Conservation (phyloP, 768 basidiomycete species). For the Clitopilus passeckerianus region DNA sequence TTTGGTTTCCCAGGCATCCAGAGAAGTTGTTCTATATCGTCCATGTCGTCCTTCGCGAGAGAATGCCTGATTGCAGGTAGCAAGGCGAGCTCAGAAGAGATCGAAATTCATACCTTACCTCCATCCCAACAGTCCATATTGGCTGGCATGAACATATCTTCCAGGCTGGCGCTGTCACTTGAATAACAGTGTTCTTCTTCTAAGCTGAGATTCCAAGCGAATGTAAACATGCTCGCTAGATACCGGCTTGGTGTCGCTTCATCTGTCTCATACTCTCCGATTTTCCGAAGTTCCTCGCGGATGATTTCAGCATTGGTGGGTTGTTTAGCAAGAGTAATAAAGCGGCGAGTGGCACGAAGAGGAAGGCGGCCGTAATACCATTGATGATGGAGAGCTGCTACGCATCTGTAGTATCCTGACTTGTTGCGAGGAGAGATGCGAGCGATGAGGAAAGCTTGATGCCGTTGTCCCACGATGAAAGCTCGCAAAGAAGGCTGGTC, state of each 20-base stretch:
- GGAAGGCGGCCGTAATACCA: slow-evolving; percentile 33
- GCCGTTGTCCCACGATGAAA: slow-evolving; percentile 31
- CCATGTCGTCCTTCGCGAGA: slow-evolving; percentile 14
- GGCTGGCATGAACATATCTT: slow-evolving; percentile 11
- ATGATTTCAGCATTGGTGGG: slow-evolving; percentile 30
- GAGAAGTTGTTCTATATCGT: slow-evolving; percentile 19
- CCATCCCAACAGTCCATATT: slow-evolving; percentile 18
- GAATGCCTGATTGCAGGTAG: slow-evolving; percentile 18
- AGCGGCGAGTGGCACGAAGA: slow-evolving; percentile 22
- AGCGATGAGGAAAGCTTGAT: slow-evolving; percentile 35
- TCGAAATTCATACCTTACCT: slow-evolving; percentile 13
- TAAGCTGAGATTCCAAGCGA: slow-evolving; percentile 23
- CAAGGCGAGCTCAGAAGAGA: slow-evolving; percentile 20
- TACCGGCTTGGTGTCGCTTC: slow-evolving; percentile 21
- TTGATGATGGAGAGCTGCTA: slow-evolving; percentile 35
- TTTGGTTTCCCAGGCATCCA: slow-evolving; percentile 23
- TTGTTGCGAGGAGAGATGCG: slow-evolving; percentile 20
- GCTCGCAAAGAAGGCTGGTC: too few relatives aligned
- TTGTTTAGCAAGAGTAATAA: slow-evolving; percentile 27
- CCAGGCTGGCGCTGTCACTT: slow-evolving; percentile 12
- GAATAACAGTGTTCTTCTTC: slow-evolving; percentile 9
- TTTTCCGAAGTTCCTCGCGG: slow-evolving; percentile 23
- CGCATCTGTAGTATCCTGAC: slow-evolving; percentile 28
- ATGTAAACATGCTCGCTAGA: slow-evolving; percentile 21
- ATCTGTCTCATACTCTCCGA: slow-evolving; percentile 22